Conservation (phyloP, 495 filamentous ascomycete species). For the Ascodesmis nigricans region DNA sequence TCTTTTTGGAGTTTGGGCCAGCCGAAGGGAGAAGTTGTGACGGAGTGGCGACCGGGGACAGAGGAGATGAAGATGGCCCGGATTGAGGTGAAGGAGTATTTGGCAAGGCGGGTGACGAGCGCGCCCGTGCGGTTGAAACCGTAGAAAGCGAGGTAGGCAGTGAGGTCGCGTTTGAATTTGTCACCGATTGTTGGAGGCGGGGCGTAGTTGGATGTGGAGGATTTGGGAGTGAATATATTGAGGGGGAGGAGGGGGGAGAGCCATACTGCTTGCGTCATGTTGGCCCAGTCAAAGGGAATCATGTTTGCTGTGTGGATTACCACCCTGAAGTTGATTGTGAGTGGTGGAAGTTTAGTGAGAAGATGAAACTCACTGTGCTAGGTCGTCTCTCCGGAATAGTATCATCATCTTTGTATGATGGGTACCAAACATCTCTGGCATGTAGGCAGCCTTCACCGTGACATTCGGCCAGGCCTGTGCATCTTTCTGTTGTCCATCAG, state of each 20-base stretch:
- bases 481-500: conserved; percentile 24
- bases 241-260: conserved; percentile 48
- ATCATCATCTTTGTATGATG: conserved; percentile 81
- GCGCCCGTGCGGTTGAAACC: conserved; percentile 31
- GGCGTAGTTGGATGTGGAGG: not conserved
- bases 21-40: conserved; percentile 29
- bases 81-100: conserved; percentile 48
- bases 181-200: conserved; percentile 34
- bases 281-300: conserved; percentile 64
- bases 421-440: conserved; percentile 73
- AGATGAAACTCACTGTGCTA: conserved; percentile 34
- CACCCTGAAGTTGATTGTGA: conserved; percentile 27
- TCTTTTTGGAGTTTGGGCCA: conserved; percentile 46
- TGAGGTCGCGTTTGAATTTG: conserved; percentile 53
- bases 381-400: conserved; percentile 51
- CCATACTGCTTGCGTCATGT: conserved; percentile 77
- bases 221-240: not conserved
- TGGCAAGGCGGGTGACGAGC: conserved; percentile 33
- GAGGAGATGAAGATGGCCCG: conserved; percentile 56
- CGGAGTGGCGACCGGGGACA: conserved; percentile 42
- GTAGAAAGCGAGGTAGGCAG: conserved; percentile 52
- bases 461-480: conserved; percentile 44
- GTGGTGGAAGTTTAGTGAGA: not conserved
- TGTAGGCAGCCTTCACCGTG: conserved; percentile 48
- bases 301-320: conserved; percentile 83